Percentiles rank a stretch among this genome's conserved stretches.
Conservation (phyloP, 2,329 filamentous ascomycete genomes). For the Ampelomyces quisqualis region DNA sequence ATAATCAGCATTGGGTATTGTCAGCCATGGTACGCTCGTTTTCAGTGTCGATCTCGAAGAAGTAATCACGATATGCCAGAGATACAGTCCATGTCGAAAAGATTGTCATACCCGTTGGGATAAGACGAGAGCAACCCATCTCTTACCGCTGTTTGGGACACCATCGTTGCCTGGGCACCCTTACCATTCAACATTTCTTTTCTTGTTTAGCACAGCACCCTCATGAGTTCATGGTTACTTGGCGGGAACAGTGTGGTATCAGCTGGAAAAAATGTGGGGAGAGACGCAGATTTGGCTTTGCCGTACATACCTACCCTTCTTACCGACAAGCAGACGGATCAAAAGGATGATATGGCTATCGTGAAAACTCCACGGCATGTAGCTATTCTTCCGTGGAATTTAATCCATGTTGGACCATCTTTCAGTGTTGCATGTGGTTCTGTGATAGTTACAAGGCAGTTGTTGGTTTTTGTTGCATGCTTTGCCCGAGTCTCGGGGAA, state of each 20-base stretch:
- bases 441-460: no score
- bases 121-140: constrained; percentile 30
- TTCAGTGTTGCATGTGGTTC: no score
- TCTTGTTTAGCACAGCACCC: constrained; percentile 39
- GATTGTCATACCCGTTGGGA: constrained; percentile 35
- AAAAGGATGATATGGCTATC: constrained; percentile 20
- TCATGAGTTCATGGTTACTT: constrained; percentile 17
- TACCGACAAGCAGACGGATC: constrained; percentile 14
- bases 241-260: constrained; percentile 14
- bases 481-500: constrained; percentile 12
- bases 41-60: constrained; percentile 31
- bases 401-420: constrained; percentile 14
- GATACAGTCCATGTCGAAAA: constrained; percentile 35
- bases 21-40: constrained; percentile 30
- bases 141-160: constrained; percentile 26
- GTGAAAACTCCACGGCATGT: constrained; percentile 16
- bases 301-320: constrained; percentile 28
- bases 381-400: constrained; percentile 22
- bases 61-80: constrained; percentile 37
- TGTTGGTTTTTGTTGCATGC: no score
- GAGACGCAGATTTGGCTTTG: constrained; percentile 21
- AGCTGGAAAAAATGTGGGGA: constrained; percentile 14
- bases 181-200: constrained; percentile 25
- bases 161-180: constrained; percentile 29
- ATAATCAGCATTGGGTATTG: constrained; percentile 34